These are phyloP conservation scores for Yarrowia divulgata DNA, from an alignment of 805 yeast species.

Conservation along the genomic window DNA sequence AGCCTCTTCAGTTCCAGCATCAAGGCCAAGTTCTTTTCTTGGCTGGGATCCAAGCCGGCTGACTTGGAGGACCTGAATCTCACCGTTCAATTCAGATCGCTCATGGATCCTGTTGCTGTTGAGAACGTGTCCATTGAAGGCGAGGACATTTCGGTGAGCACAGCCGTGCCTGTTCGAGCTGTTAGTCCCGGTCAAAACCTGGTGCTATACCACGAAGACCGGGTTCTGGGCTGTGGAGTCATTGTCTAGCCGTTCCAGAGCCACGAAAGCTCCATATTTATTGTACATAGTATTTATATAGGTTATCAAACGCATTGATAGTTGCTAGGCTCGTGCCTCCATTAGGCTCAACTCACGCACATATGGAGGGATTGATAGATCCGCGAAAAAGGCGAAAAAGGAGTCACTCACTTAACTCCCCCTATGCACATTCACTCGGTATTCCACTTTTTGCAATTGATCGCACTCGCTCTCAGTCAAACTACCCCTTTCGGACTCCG, in stretches of 20 bases:
- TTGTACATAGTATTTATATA: conserved; percentile 29
- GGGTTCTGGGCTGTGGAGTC: conserved; percentile 64
- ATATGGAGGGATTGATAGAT: background rate
- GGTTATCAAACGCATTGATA: background rate
- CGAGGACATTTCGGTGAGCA: conserved; percentile 47
- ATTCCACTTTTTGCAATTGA: background rate
- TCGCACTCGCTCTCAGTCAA: background rate
- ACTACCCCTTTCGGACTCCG: conserved; percentile 11
- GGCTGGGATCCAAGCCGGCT: conserved; percentile 53
- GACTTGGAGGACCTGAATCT: conserved; percentile 47
- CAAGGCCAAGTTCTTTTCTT: conserved; percentile 57
- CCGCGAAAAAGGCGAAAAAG: background rate
- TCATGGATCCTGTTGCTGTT: conserved; percentile 65
- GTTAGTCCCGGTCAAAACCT: conserved; percentile 90
- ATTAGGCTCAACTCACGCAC: conserved; percentile 19
- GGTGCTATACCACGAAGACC: conserved; percentile 71
- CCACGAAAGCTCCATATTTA: background rate
- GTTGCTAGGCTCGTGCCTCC: background rate
- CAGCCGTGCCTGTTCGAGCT: conserved; percentile 64
- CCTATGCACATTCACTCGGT: background rate
- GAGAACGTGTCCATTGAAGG: conserved; percentile 43
- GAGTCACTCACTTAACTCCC: background rate
- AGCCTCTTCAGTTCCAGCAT: conserved; percentile 59
- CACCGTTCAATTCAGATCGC: conserved; percentile 72
- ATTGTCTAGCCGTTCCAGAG: conserved; percentile 32